phyloP scores from a whole-genome alignment of 73 alveolate species.

The Paramecium tetraurelia region DNA sequence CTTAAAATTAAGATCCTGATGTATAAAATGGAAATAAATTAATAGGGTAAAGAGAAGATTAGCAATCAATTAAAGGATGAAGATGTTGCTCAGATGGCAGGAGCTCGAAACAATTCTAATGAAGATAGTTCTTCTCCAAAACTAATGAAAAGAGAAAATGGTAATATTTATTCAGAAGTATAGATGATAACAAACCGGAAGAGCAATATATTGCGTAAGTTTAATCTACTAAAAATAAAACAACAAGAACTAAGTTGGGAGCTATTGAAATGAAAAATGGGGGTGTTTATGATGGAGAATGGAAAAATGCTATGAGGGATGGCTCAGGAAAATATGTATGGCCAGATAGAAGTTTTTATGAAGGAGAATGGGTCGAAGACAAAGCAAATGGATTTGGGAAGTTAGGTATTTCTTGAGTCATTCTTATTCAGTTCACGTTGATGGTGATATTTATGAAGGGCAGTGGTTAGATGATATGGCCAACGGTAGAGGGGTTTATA shows the following conservation, averaged over 20 bases:
- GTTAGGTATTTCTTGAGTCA: slow-evolving; percentile 24
- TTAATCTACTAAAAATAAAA: slow-evolving; percentile 38
- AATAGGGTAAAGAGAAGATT: neutral
- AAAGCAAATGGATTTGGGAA: slow-evolving; percentile 91
- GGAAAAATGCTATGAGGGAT: slow-evolving; percentile 70
- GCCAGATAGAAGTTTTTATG: slow-evolving; percentile 74
- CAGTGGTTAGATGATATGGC: slow-evolving; percentile 76
- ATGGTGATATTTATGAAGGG: slow-evolving; percentile 78
- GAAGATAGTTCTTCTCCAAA: neutral
- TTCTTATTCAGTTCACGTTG: slow-evolving; percentile 67
- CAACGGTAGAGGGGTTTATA: slow-evolving; percentile 72
- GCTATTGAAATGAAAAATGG: slow-evolving; percentile 64
- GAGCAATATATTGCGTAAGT: slow-evolving; percentile 4
- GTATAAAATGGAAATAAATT: neutral
- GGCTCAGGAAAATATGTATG: slow-evolving; percentile 71
- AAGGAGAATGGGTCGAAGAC: slow-evolving; percentile 86
- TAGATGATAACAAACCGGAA: slow-evolving; percentile 47
- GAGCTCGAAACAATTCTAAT: neutral
- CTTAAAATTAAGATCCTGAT: neutral
- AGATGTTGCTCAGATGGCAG: slow-evolving; percentile 26
- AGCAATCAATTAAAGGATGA: slow-evolving; percentile 4
- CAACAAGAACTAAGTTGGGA: slow-evolving; percentile 29
- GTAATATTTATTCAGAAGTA: neutral
- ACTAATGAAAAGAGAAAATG: slow-evolving; percentile 37
- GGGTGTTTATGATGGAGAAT: slow-evolving; percentile 77